Evolutionary conservation across 495 filamentous ascomycete species (phyloP).

Genomic region (Penicillium odoratum): DNA sequence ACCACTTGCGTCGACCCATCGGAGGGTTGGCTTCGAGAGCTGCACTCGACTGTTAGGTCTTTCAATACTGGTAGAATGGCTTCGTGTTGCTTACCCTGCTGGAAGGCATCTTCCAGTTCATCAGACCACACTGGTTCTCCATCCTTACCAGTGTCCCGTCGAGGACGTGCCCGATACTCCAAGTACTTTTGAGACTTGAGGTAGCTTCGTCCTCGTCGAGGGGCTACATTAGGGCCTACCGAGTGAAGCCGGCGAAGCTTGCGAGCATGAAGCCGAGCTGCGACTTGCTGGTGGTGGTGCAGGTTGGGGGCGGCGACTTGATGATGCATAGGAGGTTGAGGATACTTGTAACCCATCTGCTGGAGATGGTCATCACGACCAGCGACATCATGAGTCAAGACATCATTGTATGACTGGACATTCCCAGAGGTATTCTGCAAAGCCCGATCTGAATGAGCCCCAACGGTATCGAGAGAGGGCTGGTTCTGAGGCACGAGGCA

Average conservation of each 20-base stretch:
- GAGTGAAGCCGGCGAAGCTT: constrained; percentile 44
- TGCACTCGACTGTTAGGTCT: constrained; percentile 31
- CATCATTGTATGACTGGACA: constrained; percentile 47
- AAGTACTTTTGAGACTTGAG: constrained; percentile 50
- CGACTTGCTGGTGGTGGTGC: constrained; percentile 28
- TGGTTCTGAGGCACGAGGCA: constrained; percentile 46
- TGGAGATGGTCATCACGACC: constrained; percentile 42
- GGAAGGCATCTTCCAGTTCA: constrained; percentile 80
- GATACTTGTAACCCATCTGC: constrained; percentile 44
- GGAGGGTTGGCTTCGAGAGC: constrained; percentile 78
- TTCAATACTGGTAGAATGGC: neutral
- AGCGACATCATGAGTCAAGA: constrained; percentile 32
- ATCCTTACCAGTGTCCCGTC: constrained; percentile 52
- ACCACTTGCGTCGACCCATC: constrained; percentile 79
- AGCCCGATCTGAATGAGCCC: constrained; percentile 43
- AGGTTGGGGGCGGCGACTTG: constrained; percentile 30
- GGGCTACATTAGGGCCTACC: constrained; percentile 30
- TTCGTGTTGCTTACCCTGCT: constrained; percentile 65
- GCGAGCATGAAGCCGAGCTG: constrained; percentile 36
- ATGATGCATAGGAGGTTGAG: constrained; percentile 35
- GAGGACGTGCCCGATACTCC: constrained; percentile 71
- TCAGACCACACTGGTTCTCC: constrained; percentile 77
- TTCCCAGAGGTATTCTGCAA: constrained; percentile 53
- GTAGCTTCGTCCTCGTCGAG: constrained; percentile 42
- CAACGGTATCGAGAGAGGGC: constrained; percentile 40